Conservation (phyloP, 805 yeast genomes). For the Pichia scutulata region DNA sequence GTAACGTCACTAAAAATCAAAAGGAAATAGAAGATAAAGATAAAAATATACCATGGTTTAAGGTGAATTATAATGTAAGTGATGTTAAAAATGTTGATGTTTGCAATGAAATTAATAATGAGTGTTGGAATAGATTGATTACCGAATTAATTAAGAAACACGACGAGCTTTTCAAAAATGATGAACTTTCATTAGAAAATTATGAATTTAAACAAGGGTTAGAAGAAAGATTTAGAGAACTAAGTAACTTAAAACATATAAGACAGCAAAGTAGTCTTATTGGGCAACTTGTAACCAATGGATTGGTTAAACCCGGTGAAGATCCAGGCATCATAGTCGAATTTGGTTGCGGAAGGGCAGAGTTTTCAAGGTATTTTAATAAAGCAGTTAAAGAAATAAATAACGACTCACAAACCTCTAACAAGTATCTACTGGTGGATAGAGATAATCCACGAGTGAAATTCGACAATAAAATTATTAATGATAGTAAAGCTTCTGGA, state of each 20-base stretch:
- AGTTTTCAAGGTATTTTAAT: conserved; percentile 59
- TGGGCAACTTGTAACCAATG: conserved; percentile 46
- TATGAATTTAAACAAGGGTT: conserved; percentile 27
- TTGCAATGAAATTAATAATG: conserved; percentile 12
- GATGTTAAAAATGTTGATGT: conserved; percentile 5
- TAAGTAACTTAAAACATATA: conserved; percentile 65
- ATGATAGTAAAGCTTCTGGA: conserved; percentile 37
- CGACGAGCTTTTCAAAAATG: conserved; percentile 9
- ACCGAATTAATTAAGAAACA: conserved; percentile 10
- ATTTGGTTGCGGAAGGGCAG: conserved; percentile 91
- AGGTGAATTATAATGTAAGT: conserved; percentile 37
- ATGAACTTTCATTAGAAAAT: conserved; percentile 14
- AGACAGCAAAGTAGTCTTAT: conserved; percentile 75
- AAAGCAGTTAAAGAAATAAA: conserved; percentile 20
- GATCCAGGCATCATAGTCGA: conserved; percentile 43
- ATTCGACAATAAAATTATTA: conserved; percentile 57
- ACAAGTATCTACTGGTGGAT: conserved; percentile 55
- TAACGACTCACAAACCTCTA: not conserved
- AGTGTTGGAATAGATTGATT: conserved; percentile 19
- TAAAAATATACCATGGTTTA: conserved; percentile 36
- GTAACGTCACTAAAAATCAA: conserved; percentile 38
- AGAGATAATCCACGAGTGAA: conserved; percentile 73
- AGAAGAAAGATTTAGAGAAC: conserved; percentile 37
- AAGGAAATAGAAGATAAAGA: conserved; percentile 30
- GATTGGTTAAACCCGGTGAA: conserved; percentile 29